A percentile compares a stretch with the other conserved stretches of the same genome.
phyloP scores from a whole-genome alignment of 176 grass and related monocot genomes.

The Triticum turgidum region DNA sequence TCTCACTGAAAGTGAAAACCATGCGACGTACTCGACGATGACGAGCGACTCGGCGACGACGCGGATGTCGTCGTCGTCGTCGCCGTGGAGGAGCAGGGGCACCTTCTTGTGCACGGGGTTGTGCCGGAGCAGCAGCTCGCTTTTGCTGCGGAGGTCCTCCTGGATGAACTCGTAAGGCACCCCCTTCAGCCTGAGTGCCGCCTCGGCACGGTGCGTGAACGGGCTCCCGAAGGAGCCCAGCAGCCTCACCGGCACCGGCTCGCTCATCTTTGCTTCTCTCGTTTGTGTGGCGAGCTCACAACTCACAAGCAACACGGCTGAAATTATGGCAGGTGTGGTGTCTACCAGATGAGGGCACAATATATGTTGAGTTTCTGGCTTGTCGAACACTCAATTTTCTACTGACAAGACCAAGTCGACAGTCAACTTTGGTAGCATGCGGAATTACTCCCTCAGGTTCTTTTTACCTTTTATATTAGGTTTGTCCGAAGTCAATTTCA shows the following conservation, averaged over 20 bases:
- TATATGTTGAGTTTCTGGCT: neutral
- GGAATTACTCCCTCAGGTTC: neutral
- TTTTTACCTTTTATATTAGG: too few species aligned
- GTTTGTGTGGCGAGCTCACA: neutral
- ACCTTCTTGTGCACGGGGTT: constrained; percentile 51
- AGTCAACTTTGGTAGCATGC: neutral
- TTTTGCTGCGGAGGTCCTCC: constrained; percentile 44
- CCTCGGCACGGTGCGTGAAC: constrained; percentile 18
- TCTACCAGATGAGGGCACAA: neutral
- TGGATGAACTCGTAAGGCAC: constrained; percentile 20
- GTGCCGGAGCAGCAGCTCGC: constrained; percentile 31
- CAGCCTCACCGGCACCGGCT: constrained; percentile 2
- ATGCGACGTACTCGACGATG: constrained; percentile 37
- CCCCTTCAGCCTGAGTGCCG: constrained; percentile 29
- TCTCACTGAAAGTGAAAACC: too few species aligned
- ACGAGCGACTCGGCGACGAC: constrained; percentile 34
- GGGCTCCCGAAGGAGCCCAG: constrained; percentile 37
- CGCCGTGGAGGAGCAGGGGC: constrained; percentile 43
- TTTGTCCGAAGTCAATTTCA: too few species aligned
- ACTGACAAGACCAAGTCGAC: neutral
- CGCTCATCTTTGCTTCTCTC: neutral
- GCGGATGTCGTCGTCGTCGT: neutral
- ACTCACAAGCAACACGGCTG: neutral
- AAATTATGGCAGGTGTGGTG: neutral
- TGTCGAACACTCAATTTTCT: neutral